Base-by-base conservation (phyloP, 371 early-diverging fungal genomes). In the Mucor piriformis region DNA sequence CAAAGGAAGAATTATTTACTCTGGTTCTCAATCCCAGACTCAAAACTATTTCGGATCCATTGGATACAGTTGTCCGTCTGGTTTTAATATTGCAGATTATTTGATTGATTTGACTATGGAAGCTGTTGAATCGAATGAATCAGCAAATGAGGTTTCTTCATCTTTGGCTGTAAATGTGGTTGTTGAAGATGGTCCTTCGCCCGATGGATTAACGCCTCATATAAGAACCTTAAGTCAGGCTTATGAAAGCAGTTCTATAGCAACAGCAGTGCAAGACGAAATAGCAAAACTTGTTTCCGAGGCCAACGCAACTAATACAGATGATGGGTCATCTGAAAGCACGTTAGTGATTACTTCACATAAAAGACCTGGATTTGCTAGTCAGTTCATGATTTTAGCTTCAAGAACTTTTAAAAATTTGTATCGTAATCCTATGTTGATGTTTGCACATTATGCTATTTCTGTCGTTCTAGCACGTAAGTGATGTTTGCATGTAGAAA, bases 1-100 rank as follows among this genome's bases (percentile, higher is more conserved):
- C n/a, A 92, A 91, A 29, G 95, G 96, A 2, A 81, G 85, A 40
- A 78, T 91, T 42, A 86, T 92, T 27, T 97, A 89, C 66, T 90
- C 94, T 11, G 95, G 95, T 2, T 72, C 79, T 37, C 84, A 88
- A 13, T 32, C 55, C 3, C 64, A 70, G 11, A 73, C 79, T 20
- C 81, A 77, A 20, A 50, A 54, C 0, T 88, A 91, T 63, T 86
- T 96, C 42, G 76, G 76, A 48, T 79, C 76, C 2, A 72, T 89
- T 40, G 95, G 95, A 0, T 81, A 88, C 35, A 83, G 84, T 0
- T 96, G 96, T 64, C 97, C 97, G 3, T 77, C 84, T 20, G 94
- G 93, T 3, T 95, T 89, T 73, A 97, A 97, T 66, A 89, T 95
- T 61, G 98, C 97, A 0, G 99, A 99, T 62, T 91, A 87, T 65